A percentile compares a stretch with the other conserved stretches of the same genome.
Evolutionary conservation across 306 rosid species (phyloP).

Genomic region (Cicer bijugum): DNA sequence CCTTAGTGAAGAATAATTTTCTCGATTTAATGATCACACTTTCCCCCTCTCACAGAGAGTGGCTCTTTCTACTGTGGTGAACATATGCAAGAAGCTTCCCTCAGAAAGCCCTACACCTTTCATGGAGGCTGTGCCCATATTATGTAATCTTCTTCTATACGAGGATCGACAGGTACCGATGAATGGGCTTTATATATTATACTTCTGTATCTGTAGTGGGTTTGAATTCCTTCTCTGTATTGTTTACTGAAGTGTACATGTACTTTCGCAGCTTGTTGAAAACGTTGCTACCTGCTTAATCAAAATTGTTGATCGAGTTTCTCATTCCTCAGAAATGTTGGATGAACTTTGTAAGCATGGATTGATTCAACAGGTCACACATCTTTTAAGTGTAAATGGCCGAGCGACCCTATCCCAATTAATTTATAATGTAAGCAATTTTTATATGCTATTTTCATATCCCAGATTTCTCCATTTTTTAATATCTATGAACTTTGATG

Average conservation of each 20-base stretch:
- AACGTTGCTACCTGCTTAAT: slow-evolving; percentile 80
- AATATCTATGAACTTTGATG: slow-evolving; percentile 33
- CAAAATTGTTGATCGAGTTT: slow-evolving; percentile 73
- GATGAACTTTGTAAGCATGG: slow-evolving; percentile 87
- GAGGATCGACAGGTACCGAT: slow-evolving; percentile 86
- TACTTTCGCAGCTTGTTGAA: slow-evolving; percentile 80
- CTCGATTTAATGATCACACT: slow-evolving; percentile 16
- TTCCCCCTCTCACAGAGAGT: slow-evolving; percentile 63
- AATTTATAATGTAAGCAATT: slow-evolving; percentile 66
- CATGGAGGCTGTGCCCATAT: slow-evolving; percentile 93
- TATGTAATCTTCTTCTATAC: slow-evolving; percentile 91
- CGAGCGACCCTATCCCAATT: slow-evolving; percentile 66
- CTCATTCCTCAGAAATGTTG: slow-evolving; percentile 73
- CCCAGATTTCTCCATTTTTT: slow-evolving; percentile 33
- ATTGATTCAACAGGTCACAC: slow-evolving; percentile 70
- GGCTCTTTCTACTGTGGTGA: slow-evolving; percentile 94
- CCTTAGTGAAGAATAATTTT: slow-evolving; percentile 17
- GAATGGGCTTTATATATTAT: slow-evolving; percentile 32
- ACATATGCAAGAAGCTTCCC: slow-evolving; percentile 92
- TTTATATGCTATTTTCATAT: slow-evolving; percentile 7
- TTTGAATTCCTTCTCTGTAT: slow-evolving; percentile 29
- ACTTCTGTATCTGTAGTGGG: slow-evolving; percentile 8
- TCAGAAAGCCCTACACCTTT: slow-evolving; percentile 75
- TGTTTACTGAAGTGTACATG: slow-evolving; percentile 41
- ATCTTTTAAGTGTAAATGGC: slow-evolving; percentile 70